phyloP scores from a whole-genome alignment of 2,329 filamentous ascomycete genomes.

The Penicillium polonicum region DNA sequence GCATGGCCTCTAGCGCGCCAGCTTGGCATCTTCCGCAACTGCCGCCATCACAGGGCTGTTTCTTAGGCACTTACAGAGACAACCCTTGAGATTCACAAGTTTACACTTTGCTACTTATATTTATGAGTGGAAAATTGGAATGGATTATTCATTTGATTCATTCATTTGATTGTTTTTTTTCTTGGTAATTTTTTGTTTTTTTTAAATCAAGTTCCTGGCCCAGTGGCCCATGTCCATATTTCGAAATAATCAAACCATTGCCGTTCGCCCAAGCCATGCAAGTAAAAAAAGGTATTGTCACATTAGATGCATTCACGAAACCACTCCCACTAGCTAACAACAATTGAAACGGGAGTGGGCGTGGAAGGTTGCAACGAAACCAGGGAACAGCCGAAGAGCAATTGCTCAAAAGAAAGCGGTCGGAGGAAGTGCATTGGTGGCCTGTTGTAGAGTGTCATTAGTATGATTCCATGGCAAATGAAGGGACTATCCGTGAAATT shows the following conservation, averaged over 20 bases:
- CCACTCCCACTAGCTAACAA: conserved; percentile 11
- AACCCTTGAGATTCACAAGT: neutral
- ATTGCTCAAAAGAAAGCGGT: conserved; percentile 47
- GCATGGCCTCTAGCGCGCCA: conserved; percentile 15
- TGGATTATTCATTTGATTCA: neutral
- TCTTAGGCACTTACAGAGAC: neutral
- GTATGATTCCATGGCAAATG: neutral
- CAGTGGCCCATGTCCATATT: conserved; percentile 18
- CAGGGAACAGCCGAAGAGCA: neutral
- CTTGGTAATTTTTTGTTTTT: neutral
- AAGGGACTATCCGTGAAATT: neutral
- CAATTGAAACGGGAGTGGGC: neutral
- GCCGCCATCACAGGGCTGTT: neutral
- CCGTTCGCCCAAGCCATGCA: conserved; percentile 39
- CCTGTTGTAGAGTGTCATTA: conserved; percentile 28
- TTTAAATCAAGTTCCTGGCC: neutral
- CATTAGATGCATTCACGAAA: conserved; percentile 10
- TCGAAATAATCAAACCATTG: conserved; percentile 20
- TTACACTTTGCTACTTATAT: neutral
- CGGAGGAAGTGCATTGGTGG: conserved; percentile 47
- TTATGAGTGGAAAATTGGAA: neutral
- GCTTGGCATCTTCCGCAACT: conserved; percentile 21
- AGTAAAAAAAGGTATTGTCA: conserved; percentile 10
- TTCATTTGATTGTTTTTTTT: conserved; percentile 7
- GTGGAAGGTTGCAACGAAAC: neutral